phyloP scores from a whole-genome alignment of 495 filamentous ascomycete species.

The Xylaria telfairii region DNA sequence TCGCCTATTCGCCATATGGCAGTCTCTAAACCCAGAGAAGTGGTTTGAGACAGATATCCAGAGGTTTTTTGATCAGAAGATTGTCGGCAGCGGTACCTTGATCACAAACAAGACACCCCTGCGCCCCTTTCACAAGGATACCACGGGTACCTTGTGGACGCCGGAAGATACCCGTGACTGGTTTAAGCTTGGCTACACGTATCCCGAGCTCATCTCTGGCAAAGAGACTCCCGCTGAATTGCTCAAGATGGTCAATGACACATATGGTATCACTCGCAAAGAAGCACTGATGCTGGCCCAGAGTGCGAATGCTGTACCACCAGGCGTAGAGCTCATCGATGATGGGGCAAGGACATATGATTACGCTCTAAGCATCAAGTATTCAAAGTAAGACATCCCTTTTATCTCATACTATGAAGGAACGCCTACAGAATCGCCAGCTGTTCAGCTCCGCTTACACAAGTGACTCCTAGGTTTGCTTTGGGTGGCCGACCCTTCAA shows the following conservation, averaged over 20 bases:
- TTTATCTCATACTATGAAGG: not conserved
- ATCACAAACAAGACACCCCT: conserved; percentile 32
- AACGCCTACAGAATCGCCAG: too few species aligned
- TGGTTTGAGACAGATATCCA: conserved; percentile 39
- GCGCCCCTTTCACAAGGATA: conserved; percentile 35
- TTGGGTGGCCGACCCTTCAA: conserved; percentile 22
- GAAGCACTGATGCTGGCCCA: conserved; percentile 11
- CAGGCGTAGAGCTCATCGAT: conserved; percentile 5
- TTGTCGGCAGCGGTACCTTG: conserved; percentile 8
- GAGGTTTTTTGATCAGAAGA: conserved; percentile 28
- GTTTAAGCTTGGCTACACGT: conserved; percentile 39
- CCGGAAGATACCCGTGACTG: conserved; percentile 28
- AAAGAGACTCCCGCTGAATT: conserved; percentile 33
- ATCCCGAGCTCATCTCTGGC: conserved; percentile 41
- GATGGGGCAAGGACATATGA: conserved; percentile 11
- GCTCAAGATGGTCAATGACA: conserved; percentile 54
- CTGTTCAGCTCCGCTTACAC: not conserved
- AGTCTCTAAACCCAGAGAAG: conserved; percentile 42
- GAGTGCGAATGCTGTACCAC: not conserved
- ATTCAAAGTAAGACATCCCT: conserved; percentile 10
- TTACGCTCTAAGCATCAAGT: conserved; percentile 16
- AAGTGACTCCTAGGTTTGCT: conserved; percentile 8
- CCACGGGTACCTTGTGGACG: conserved; percentile 26
- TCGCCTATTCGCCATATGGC: conserved; percentile 49
- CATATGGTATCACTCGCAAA: conserved; percentile 57